Conservation (phyloP, 2,329 filamentous ascomycete species). For the Colletotrichum salicis region DNA sequence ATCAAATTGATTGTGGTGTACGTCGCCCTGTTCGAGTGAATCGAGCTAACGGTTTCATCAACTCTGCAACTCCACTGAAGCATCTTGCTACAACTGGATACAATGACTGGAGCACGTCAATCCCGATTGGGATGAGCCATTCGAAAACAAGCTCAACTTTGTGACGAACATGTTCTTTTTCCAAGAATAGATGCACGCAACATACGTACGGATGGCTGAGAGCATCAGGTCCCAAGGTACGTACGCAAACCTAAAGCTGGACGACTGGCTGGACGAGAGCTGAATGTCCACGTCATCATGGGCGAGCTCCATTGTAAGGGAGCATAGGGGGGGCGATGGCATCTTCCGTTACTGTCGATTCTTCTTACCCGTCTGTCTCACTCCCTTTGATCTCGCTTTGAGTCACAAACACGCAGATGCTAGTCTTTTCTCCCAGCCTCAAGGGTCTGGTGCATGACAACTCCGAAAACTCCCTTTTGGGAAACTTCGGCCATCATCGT, state of each 20-base stretch:
- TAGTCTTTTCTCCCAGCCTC: background rate
- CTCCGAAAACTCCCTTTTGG: background rate
- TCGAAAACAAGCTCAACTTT: background rate
- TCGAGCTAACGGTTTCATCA: constrained; percentile 25
- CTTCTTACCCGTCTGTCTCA: background rate
- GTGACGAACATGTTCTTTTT: constrained; percentile 23
- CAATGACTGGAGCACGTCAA: background rate
- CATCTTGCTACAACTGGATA: background rate
- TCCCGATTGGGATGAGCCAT: background rate
- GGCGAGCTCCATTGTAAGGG: background rate
- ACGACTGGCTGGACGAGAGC: background rate
- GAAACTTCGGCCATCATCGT: constrained; percentile 17
- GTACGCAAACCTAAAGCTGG: too few species aligned
- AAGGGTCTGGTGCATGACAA: background rate
- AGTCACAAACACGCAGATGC: constrained; percentile 6
- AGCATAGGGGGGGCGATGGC: background rate
- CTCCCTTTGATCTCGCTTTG: background rate
- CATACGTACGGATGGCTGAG: background rate
- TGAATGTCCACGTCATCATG: constrained; percentile 20
- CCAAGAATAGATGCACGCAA: constrained; percentile 18
- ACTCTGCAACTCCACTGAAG: constrained; percentile 4
- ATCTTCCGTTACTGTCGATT: background rate
- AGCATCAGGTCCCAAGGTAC: too few species aligned
- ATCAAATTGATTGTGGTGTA: constrained; percentile 28
- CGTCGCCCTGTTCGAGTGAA: constrained; percentile 10